Conservation (phyloP, 345 rosid species). For the Citrus sp. region DNA sequence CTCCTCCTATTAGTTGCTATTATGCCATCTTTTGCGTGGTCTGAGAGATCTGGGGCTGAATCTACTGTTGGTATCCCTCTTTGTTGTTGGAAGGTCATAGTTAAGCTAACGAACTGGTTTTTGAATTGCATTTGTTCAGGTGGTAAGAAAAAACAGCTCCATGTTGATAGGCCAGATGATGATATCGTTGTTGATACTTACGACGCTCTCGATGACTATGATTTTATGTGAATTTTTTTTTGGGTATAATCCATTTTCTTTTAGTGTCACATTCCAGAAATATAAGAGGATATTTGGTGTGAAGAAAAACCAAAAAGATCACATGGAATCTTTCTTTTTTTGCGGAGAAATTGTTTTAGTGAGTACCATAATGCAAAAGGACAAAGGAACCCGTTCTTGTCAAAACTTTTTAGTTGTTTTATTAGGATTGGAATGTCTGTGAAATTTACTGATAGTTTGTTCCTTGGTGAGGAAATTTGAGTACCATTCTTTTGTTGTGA, state of each 20-base stretch:
- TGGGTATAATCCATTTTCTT: not conserved
- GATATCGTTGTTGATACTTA: constrained; percentile 53
- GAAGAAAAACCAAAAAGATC: not conserved
- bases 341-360: not conserved
- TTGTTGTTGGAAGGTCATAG: not conserved
- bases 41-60: not conserved
- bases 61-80: not conserved
- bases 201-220: constrained; percentile 67
- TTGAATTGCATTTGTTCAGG: constrained; percentile 24
- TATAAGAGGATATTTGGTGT: not conserved
- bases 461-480: not conserved
- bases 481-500: not conserved
- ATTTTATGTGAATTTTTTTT: constrained; percentile 63
- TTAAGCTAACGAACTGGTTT: not conserved
- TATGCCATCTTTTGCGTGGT: not conserved
- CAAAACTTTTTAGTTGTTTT: not conserved
- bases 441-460: not conserved
- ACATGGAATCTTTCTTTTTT: no score
- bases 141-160: constrained; percentile 85
- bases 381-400: not conserved
- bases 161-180: constrained; percentile 69
- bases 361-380: not conserved
- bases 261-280: not conserved
- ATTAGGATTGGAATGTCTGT: not conserved
- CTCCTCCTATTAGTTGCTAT: not conserved